A percentile compares a stretch with the other conserved stretches of the same genome.
Evolutionary conservation across 2,329 filamentous ascomycete species (phyloP).

Genomic region (Lecanosticta acicola): DNA sequence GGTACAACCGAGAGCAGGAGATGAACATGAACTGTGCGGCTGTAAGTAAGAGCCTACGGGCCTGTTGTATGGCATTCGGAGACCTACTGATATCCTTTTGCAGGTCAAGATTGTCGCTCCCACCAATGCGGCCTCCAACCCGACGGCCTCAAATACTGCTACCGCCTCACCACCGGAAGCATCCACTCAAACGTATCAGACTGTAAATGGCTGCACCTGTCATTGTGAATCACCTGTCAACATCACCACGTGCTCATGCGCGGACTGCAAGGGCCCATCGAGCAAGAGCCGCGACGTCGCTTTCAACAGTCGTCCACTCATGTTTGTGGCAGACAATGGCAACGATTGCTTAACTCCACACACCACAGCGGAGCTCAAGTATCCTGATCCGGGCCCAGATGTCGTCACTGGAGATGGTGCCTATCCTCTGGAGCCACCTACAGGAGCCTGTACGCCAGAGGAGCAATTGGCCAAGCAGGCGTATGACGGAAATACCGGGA

Average conservation of each 20-base stretch:
- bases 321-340: constrained; percentile 39
- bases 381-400: constrained; percentile 40
- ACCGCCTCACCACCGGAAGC: background rate
- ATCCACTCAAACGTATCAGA: constrained; percentile 1
- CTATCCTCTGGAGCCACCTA: constrained; percentile 40
- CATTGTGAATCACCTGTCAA: background rate
- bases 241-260: constrained; percentile 4
- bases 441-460: constrained; percentile 17
- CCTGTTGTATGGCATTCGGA: background rate
- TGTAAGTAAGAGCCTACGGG: constrained; percentile 7
- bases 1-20: constrained; percentile 46
- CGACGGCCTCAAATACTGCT: background rate
- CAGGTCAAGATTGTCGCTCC: constrained; percentile 36
- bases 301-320: constrained; percentile 37
- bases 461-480: constrained; percentile 18
- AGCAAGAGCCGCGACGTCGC: constrained; percentile 19
- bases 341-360: constrained; percentile 36
- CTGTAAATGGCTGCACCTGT: constrained; percentile 26
- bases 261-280: background rate
- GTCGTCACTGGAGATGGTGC: constrained; percentile 41
- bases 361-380: constrained; percentile 39
- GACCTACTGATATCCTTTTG: background rate
- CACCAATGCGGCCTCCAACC: background rate
- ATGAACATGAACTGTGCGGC: constrained; percentile 43
- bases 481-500: constrained; percentile 10